phyloP scores from a whole-genome alignment of 2,329 filamentous ascomycete species.

The Cytospora chrysosperma region DNA sequence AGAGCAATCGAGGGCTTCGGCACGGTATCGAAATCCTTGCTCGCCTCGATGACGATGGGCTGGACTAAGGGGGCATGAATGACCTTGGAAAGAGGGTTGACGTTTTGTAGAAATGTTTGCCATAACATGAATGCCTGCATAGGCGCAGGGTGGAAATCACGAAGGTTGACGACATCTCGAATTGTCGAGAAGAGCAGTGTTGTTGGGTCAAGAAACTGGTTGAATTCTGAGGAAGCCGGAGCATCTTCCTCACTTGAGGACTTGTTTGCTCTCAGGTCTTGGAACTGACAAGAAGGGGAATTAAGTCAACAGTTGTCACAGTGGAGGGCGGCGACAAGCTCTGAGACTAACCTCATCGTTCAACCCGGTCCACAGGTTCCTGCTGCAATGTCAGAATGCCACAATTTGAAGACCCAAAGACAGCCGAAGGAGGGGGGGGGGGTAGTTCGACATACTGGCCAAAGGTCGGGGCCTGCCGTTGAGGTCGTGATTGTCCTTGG shows the following conservation, averaged over 20 bases:
- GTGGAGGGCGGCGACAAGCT: background rate
- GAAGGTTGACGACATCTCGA: slow-evolving; percentile 11
- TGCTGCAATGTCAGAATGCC: slow-evolving; percentile 8
- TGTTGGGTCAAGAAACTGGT: slow-evolving; percentile 45
- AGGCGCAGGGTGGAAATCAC: slow-evolving; percentile 36
- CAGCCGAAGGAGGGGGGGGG: background rate
- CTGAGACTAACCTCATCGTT: slow-evolving; percentile 25
- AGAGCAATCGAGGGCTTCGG: slow-evolving; percentile 20
- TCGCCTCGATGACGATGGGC: slow-evolving; percentile 27
- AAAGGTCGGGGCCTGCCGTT: slow-evolving; percentile 22
- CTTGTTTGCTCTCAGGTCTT: slow-evolving; percentile 24
- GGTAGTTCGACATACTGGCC: slow-evolving; percentile 22
- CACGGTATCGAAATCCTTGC: slow-evolving; percentile 23
- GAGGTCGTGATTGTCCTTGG: slow-evolving; percentile 6
- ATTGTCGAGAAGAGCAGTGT: slow-evolving; percentile 28
- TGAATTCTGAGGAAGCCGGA: slow-evolving; percentile 40
- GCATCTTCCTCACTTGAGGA: slow-evolving; percentile 22
- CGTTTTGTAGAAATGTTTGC: slow-evolving; percentile 50
- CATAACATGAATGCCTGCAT: slow-evolving; percentile 40
- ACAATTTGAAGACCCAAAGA: slow-evolving; percentile 42
- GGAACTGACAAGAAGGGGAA: slow-evolving; percentile 20
- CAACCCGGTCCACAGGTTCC: slow-evolving; percentile 28
- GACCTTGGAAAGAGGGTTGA: slow-evolving; percentile 53
- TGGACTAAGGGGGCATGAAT: slow-evolving; percentile 49
- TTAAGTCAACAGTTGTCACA: slow-evolving; percentile 5